Conservation (phyloP, 768 basidiomycete species). For the Rhodotorula babjevae region DNA sequence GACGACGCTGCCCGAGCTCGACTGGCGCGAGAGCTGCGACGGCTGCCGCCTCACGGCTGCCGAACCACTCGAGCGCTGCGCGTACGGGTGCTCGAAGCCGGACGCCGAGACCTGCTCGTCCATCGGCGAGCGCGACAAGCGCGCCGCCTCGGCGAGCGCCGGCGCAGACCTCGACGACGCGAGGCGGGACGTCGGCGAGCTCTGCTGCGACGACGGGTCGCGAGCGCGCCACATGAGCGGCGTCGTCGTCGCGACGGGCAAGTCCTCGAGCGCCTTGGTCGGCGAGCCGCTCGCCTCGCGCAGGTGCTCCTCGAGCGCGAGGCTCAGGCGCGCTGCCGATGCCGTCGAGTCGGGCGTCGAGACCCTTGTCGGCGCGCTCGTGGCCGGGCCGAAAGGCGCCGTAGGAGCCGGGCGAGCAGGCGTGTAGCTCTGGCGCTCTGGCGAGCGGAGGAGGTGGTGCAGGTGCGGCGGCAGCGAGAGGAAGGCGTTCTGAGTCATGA, state of each 20-base stretch:
- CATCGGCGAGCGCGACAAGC: background rate
- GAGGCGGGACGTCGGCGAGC: no score
- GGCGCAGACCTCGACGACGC: background rate
- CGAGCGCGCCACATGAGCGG: background rate
- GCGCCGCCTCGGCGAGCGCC: background rate
- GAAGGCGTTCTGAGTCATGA: slow-evolving; percentile 30
- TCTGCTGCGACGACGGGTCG: background rate
- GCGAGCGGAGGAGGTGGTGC: slow-evolving; percentile 31
- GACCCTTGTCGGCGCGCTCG: background rate
- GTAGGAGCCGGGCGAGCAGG: slow-evolving; percentile 13
- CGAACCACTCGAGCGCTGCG: background rate
- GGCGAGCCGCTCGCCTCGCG: background rate
- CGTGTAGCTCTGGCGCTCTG: background rate
- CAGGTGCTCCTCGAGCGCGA: slow-evolving; percentile 18
- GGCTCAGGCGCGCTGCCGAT: background rate
- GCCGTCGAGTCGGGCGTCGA: slow-evolving; percentile 12
- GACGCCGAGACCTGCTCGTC: background rate
- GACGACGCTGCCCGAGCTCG: slow-evolving; percentile 12
- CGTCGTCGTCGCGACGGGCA: background rate
- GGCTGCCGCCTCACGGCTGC: no score
- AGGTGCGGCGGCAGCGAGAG: slow-evolving; percentile 35
- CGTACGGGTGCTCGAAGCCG: background rate
- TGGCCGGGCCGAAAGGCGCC: background rate
- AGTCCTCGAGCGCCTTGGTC: background rate
- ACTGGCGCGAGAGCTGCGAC: background rate